phyloP scores from a whole-genome alignment of 768 basidiomycete species.

The Leccinum olivaceopallidum region DNA sequence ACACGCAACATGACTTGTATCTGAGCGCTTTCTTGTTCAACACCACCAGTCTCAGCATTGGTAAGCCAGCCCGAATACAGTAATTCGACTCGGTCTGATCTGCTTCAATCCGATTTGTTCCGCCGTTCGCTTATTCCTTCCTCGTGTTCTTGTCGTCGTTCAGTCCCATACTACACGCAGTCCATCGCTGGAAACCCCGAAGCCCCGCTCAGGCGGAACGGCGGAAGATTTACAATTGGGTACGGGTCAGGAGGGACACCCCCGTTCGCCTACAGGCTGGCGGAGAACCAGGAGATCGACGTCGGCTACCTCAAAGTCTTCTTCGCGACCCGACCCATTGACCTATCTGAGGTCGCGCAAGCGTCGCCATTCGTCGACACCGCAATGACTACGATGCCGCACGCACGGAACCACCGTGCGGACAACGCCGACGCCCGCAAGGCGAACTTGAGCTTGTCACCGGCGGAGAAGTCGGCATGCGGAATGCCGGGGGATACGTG shows the following conservation, averaged over 20 bases:
- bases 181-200: not conserved
- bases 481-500: not conserved
- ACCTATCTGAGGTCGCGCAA: not conserved
- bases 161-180: slow-evolving; percentile 1
- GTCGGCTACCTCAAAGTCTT: slow-evolving; percentile 1
- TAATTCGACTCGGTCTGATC: no score
- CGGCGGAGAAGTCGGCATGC: not conserved
- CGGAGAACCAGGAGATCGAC: not conserved
- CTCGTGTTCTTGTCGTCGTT: not conserved
- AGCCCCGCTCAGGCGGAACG: not conserved
- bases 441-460: not conserved
- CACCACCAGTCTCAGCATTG: not conserved
- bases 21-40: slow-evolving; percentile 1
- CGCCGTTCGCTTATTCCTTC: not conserved
- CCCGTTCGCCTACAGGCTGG: slow-evolving; percentile 9
- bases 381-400: not conserved
- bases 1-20: slow-evolving; percentile 2
- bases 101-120: no score
- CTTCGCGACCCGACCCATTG: slow-evolving; percentile 1
- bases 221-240: not conserved
- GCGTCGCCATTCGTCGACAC: not conserved
- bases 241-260: not conserved
- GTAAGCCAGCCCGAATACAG: not conserved
- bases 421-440: not conserved
- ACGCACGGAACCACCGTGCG: not conserved